Evolutionary conservation across 306 rosid genomes (phyloP).

Genomic region (Fragaria iinumae): DNA sequence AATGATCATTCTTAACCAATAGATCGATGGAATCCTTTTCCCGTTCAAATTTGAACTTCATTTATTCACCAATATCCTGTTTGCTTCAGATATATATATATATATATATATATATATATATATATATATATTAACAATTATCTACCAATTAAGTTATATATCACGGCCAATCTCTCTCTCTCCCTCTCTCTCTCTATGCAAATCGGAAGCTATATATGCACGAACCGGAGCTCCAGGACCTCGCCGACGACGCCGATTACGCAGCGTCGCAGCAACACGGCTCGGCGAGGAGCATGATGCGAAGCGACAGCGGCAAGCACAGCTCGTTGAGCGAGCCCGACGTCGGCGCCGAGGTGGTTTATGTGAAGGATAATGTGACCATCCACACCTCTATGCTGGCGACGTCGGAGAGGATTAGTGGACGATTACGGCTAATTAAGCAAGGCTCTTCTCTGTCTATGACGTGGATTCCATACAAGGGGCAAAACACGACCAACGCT

Average conservation of each 20-base stretch:
- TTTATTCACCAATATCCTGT: no score
- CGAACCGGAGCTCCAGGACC: constrained; percentile 81
- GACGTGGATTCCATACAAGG: constrained; percentile 93
- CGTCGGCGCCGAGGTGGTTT: constrained; percentile 80
- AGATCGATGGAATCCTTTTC: background rate
- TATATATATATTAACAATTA: no score
- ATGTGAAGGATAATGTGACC: constrained; percentile 78
- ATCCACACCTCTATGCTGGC: constrained; percentile 82
- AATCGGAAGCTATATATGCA: constrained; percentile 46
- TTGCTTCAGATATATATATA: no score
- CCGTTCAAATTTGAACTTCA: no score
- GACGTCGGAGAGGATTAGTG: constrained; percentile 79
- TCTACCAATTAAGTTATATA: no score
- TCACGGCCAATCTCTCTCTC: background rate
- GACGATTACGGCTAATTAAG: constrained; percentile 77
- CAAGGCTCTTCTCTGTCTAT: constrained; percentile 67
- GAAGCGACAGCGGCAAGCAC: constrained; percentile 55
- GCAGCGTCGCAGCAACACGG: constrained; percentile 90
- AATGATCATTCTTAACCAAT: background rate
- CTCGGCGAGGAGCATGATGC: constrained; percentile 54
- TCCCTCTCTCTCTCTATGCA: constrained; percentile 11
- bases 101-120: no score
- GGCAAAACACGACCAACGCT: constrained; percentile 51
- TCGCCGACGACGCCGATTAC: constrained; percentile 95
- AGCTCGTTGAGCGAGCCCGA: constrained; percentile 77